Evolutionary conservation across 257 asterid genomes (phyloP).

Genomic region (Ocimum tenuiflorum): DNA sequence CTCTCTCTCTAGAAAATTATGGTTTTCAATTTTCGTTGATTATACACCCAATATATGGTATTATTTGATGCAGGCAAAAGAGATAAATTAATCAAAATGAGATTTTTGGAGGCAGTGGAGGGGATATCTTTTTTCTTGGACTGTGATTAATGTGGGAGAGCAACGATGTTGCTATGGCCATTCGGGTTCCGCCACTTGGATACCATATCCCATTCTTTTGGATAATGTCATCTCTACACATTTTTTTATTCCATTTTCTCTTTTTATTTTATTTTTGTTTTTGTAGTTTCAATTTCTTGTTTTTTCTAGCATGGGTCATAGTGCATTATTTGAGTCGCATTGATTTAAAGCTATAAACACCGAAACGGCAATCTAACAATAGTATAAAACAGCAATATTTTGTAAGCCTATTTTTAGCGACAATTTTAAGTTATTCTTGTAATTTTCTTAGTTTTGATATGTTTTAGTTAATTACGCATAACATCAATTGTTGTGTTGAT

Average conservation of each 20-base stretch:
- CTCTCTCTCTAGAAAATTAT: background rate
- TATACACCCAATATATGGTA: background rate
- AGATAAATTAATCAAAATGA: conserved; percentile 11
- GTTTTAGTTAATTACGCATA: too few relatives aligned
- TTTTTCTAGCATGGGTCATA: too few relatives aligned
- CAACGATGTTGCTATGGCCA: conserved; percentile 38
- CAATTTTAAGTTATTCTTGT: too few relatives aligned
- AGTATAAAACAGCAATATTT: too few relatives aligned
- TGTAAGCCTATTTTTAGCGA: too few relatives aligned
- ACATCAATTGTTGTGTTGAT: too few relatives aligned
- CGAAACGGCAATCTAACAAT: too few relatives aligned
- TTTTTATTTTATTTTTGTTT: background rate
- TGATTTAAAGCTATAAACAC: too few relatives aligned
- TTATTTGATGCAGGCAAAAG: conserved; percentile 16
- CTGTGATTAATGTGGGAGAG: conserved; percentile 26
- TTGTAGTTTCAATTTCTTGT: background rate
- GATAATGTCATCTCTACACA: conserved; percentile 43
- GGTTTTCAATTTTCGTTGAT: background rate
- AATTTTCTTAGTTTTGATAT: too few relatives aligned
- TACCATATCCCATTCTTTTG: conserved; percentile 53
- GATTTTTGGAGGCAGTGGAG: conserved; percentile 13
- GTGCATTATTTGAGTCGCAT: too few relatives aligned
- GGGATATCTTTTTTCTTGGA: conserved; percentile 58
- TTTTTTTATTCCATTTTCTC: background rate
- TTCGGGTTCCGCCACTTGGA: conserved; percentile 42